Evolutionary conservation across 768 basidiomycete genomes (phyloP), one percentile per base, ranked within the genome.

Genomic region (Ramaria rubella): DNA sequence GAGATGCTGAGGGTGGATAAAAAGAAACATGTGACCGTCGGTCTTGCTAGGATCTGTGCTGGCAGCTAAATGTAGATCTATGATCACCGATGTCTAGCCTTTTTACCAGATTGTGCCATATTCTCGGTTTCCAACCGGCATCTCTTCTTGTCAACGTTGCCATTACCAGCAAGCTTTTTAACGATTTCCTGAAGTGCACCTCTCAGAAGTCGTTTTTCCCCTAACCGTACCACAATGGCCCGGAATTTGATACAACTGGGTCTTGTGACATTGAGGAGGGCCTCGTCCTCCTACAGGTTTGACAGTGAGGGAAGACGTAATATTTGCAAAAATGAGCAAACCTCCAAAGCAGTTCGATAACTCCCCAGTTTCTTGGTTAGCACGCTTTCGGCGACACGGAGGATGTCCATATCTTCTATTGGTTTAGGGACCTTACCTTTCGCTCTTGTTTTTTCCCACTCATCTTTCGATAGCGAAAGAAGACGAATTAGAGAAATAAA

Each of bases 361-460:
- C 73, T 71, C 5, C 62, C 68, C 56, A 83, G 60, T 17, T 90
- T 75, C 45, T 64, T 70, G 54, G 70, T 66, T 17, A 94, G 62
- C 2, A 83, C 77, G 17, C 74, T 70, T 8, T 69, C 64, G 8
- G 81, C 65, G 48, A 88, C 70, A 4, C 67, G 62, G n/a, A 87
- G 62, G 1, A 80, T 66, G 4, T 70, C 68, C 0, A 57, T 57
- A 52, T 87, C 83, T 3, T 79, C 42, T 58, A 79, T 86, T 1
- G 86, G 80, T 66, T 87, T 90, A 0, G 94, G 92, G 1, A 85
- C 78, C 63, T 83, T 87, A 29, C 80, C 77, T 67, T 87, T 93
- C 14, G 70, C 68, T 46, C 72, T 74, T 3, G 76, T 71, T 55
- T 78, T 83, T 36, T 74, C 72, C 81, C 85, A 92, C 48, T 88